A percentile compares a stretch with the other conserved stretches of the same genome.
Evolutionary conservation across 2,329 filamentous ascomycete genomes (phyloP).

Genomic region (Cercospora citrullina): DNA sequence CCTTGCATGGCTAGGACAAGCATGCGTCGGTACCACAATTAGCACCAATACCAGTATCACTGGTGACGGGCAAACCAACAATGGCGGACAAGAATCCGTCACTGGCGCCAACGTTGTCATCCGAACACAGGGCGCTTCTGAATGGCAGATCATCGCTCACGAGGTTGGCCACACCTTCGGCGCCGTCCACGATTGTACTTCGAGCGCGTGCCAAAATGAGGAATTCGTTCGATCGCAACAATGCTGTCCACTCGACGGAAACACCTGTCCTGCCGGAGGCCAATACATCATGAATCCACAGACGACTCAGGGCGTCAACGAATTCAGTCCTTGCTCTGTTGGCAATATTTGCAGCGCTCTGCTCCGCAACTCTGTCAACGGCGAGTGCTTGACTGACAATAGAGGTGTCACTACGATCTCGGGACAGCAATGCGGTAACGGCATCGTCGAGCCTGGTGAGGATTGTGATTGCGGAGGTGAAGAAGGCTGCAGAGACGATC

Average conservation of each 20-base stretch:
- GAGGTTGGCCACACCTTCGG: conserved; percentile 94
- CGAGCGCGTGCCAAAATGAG: conserved; percentile 63
- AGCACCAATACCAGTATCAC: conserved; percentile 45
- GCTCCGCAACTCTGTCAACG: conserved; percentile 72
- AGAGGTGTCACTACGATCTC: conserved; percentile 77
- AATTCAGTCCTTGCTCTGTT: conserved; percentile 84
- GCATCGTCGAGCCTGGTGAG: conserved; percentile 91
- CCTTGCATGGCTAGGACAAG: conserved; percentile 87
- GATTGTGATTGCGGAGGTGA: conserved; percentile 92
- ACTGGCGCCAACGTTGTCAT: conserved; percentile 88
- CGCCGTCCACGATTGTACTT: conserved; percentile 88
- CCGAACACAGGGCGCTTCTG: conserved; percentile 64
- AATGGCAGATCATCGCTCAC: conserved; percentile 96
- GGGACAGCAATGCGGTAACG: conserved; percentile 88
- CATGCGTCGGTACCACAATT: conserved; percentile 64
- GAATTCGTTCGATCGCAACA: conserved; percentile 60
- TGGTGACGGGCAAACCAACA: conserved; percentile 38
- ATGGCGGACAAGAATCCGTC: conserved; percentile 66
- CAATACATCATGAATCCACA: conserved; percentile 95
- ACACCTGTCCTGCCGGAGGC: conserved; percentile 71
- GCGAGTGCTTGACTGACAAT: conserved; percentile 80
- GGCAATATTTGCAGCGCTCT: conserved; percentile 93
- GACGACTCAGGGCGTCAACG: conserved; percentile 68
- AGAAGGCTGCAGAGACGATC: conserved; percentile 68
- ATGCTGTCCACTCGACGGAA: conserved; percentile 76